Evolutionary conservation across 805 yeast genomes (phyloP).

Genomic region (Starmerella khaoyaiensis): DNA sequence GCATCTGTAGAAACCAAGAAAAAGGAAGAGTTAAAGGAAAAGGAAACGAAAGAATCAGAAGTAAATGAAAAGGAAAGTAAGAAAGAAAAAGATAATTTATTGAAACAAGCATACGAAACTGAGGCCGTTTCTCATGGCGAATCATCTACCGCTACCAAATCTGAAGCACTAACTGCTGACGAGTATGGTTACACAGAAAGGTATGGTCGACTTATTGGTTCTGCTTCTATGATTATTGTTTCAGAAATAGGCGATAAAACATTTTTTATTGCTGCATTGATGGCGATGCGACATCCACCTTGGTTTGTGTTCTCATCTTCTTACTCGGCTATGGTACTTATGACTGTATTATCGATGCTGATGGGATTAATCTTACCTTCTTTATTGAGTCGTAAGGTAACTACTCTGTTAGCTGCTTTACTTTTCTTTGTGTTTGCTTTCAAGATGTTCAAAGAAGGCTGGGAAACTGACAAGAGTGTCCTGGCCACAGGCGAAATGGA

Average conservation of each 20-base stretch:
- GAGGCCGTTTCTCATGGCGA: no score
- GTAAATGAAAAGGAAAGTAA: neutral
- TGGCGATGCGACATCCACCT: conserved; percentile 92
- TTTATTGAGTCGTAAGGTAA: conserved; percentile 61
- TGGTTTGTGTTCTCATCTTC: conserved; percentile 79
- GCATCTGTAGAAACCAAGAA: neutral
- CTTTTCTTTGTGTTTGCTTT: conserved; percentile 48
- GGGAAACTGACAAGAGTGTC: conserved; percentile 50
- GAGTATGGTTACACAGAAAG: no score
- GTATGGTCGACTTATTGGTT: conserved; percentile 49
- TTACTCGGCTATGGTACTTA: conserved; percentile 66
- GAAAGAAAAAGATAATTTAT: neutral
- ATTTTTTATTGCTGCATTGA: conserved; percentile 86
- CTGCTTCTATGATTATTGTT: conserved; percentile 82
- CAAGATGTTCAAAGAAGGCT: conserved; percentile 59
- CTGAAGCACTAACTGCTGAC: no score
- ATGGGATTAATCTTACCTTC: conserved; percentile 87
- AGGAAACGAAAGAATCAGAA: neutral
- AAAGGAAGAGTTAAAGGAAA: conserved; percentile 1
- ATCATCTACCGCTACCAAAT: no score
- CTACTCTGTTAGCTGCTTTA: conserved; percentile 69
- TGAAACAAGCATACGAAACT: neutral
- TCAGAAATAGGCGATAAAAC: conserved; percentile 97
- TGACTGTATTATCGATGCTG: conserved; percentile 84
- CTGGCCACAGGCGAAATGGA: conserved; percentile 91